phyloP scores from a whole-genome alignment of 495 filamentous ascomycete species.

The Aspergillus ellipticus region DNA sequence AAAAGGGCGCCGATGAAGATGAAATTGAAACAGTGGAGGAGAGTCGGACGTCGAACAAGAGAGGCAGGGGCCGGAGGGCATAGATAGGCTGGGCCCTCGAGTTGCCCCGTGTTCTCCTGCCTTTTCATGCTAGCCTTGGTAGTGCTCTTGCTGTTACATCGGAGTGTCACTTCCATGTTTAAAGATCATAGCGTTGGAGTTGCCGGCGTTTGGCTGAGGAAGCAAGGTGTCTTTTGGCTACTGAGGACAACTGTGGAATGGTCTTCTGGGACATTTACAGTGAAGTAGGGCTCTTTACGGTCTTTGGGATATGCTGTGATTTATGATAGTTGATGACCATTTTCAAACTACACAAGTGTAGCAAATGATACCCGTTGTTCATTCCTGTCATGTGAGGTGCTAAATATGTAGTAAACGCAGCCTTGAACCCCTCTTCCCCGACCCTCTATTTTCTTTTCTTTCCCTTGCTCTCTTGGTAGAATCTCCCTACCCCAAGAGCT shows the following conservation, averaged over 20 bases:
- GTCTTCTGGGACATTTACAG: background rate
- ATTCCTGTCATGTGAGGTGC: background rate
- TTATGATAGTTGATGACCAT: background rate
- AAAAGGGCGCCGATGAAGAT: conserved; percentile 89
- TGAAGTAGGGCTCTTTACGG: background rate
- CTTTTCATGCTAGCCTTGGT: background rate
- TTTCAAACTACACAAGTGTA: background rate
- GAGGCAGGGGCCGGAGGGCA: conserved; percentile 40
- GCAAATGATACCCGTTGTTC: conserved; percentile 7
- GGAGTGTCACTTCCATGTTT: conserved; percentile 1
- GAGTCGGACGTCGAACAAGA: conserved; percentile 71
- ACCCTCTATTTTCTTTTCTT: background rate
- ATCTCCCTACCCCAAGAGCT: background rate
- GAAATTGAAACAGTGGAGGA: conserved; percentile 72
- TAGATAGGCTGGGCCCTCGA: conserved; percentile 20
- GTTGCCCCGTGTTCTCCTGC: background rate
- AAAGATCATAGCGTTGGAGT: conserved; percentile 24
- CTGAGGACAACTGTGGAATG: background rate
- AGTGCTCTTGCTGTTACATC: conserved; percentile 1
- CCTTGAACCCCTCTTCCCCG: background rate
- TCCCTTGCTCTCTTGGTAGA: background rate
- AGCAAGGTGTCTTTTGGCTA: background rate
- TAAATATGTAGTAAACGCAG: background rate
- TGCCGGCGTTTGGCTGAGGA: conserved; percentile 11
- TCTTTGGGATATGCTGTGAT: background rate